Evolutionary conservation across 306 rosid species (phyloP).

Genomic region (Prunus campanulata): DNA sequence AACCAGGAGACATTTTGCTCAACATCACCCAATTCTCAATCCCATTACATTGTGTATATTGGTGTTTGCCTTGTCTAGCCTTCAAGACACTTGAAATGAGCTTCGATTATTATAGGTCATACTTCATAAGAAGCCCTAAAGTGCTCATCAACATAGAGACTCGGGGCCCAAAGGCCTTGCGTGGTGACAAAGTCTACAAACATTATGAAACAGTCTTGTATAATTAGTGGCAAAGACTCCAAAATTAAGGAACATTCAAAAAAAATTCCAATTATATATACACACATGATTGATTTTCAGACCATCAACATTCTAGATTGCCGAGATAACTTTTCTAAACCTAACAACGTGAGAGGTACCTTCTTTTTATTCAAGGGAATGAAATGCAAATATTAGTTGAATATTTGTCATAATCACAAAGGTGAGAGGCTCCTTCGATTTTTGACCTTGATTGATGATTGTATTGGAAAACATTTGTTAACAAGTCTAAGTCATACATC

Average conservation of each 20-base stretch:
- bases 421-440: too few species aligned
- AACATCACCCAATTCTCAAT: neutral
- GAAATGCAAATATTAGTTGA: too few species aligned
- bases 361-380: too few species aligned
- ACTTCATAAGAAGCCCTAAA: neutral
- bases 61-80: too few species aligned
- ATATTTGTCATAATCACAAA: too few species aligned
- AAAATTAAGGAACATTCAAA: neutral
- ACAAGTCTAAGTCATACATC: too few species aligned
- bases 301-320: neutral
- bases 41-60: too few species aligned
- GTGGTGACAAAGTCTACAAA: neutral
- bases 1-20: neutral
- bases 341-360: too few species aligned
- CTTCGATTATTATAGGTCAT: too few species aligned
- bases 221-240: neutral
- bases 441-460: too few species aligned
- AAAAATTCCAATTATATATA: neutral
- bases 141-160: neutral
- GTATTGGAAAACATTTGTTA: too few species aligned
- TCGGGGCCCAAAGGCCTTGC: neutral
- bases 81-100: too few species aligned
- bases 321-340: neutral
- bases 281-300: neutral
- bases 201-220: neutral